Conservation (phyloP, 2,329 filamentous ascomycete genomes). For the Pseudocercospora eumusae region DNA sequence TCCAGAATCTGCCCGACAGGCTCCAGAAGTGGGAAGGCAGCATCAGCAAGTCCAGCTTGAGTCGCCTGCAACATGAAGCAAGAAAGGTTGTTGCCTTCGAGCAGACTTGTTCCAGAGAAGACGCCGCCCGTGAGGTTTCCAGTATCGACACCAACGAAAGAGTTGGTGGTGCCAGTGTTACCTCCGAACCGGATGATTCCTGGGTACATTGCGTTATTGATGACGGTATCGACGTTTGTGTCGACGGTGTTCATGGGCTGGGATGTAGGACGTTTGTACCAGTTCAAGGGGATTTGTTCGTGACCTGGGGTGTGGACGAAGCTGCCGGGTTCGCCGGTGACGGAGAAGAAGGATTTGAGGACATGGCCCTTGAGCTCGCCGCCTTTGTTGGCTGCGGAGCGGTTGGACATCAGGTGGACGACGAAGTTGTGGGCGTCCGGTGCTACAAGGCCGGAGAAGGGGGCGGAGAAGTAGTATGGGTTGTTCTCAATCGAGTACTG, state of each 20-base stretch:
- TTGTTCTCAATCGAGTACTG: constrained; percentile 34
- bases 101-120: constrained; percentile 19
- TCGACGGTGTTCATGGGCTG: constrained; percentile 33
- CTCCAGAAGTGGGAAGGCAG: constrained; percentile 28
- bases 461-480: constrained; percentile 39
- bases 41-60: constrained; percentile 30
- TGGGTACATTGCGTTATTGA: constrained; percentile 28
- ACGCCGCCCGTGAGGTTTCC: constrained; percentile 42
- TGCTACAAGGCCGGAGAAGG: constrained; percentile 23
- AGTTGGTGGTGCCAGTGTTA: constrained; percentile 40
- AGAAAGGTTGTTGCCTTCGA: constrained; percentile 41
- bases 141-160: constrained; percentile 41
- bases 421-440: constrained; percentile 19
- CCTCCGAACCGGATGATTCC: constrained; percentile 38
- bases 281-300: constrained; percentile 44
- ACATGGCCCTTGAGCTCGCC: constrained; percentile 29
- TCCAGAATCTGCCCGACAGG: constrained; percentile 18
- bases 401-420: constrained; percentile 32
- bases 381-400: constrained; percentile 23
- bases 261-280: constrained; percentile 35
- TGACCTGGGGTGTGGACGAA: constrained; percentile 28
- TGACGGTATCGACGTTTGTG: constrained; percentile 24
- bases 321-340: constrained; percentile 28
- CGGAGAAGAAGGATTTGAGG: constrained; percentile 33
- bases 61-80: constrained; percentile 40